A percentile compares a stretch with the other conserved stretches of the same genome.
Evolutionary conservation across 1,284 basidiomycete genomes (phyloP).

Genomic region (Xerocomus nothofagi): DNA sequence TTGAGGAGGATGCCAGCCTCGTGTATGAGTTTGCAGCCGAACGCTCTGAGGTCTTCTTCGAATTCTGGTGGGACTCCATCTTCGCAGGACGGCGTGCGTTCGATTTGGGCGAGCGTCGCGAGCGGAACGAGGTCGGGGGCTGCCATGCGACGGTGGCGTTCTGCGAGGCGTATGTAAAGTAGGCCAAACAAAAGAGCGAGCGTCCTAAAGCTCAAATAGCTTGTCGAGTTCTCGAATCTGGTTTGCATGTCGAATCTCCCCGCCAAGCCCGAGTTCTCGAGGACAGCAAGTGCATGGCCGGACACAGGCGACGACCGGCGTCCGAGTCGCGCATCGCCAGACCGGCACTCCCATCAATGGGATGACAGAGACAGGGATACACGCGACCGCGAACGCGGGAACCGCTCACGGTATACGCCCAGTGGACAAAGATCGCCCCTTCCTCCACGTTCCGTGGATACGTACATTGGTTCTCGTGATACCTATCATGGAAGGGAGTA

Average conservation of each 20-base stretch:
- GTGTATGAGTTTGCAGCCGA: slow-evolving; percentile 91
- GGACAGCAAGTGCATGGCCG: slow-evolving; percentile 15
- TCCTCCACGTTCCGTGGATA: slow-evolving; percentile 17
- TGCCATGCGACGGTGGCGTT: slow-evolving; percentile 20
- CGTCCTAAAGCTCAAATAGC: neutral
- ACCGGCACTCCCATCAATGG: slow-evolving; percentile 25
- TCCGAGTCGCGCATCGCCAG: slow-evolving; percentile 25
- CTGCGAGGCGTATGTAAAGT: slow-evolving; percentile 8
- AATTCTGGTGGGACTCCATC: slow-evolving; percentile 82
- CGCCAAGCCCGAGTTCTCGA: slow-evolving; percentile 35
- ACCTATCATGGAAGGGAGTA: slow-evolving; percentile 26
- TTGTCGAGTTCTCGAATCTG: neutral
- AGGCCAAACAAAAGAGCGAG: slow-evolving; percentile 22
- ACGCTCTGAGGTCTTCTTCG: slow-evolving; percentile 85
- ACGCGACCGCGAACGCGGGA: slow-evolving; percentile 27
- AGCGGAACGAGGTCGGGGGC: slow-evolving; percentile 76
- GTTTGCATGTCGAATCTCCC: slow-evolving; percentile 34
- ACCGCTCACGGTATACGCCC: slow-evolving; percentile 19
- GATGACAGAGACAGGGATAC: slow-evolving; percentile 31
- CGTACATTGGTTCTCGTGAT: slow-evolving; percentile 23
- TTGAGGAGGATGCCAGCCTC: slow-evolving; percentile 89
- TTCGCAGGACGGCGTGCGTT: slow-evolving; percentile 73
- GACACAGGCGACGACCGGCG: slow-evolving; percentile 30
- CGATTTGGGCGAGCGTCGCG: slow-evolving; percentile 78
- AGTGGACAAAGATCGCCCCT: slow-evolving; percentile 23